phyloP scores from a whole-genome alignment of 1,139 yeast species.

The Geotrichum reessii region DNA sequence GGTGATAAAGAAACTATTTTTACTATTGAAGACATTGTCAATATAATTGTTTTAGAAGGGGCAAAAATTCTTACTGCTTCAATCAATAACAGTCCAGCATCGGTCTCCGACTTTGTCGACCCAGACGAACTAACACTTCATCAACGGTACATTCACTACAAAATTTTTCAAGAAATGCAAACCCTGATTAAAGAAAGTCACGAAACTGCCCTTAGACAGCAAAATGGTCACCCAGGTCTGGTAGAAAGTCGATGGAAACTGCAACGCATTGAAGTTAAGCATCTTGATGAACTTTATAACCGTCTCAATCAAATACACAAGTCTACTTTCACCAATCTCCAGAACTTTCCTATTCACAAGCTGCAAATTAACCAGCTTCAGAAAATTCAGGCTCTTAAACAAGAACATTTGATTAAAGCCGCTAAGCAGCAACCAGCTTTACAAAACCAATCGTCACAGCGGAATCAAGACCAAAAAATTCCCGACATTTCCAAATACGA shows the following conservation, averaged over 20 bases:
- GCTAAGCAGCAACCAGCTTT: slow-evolving; percentile 11
- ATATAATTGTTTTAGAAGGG: slow-evolving; percentile 14
- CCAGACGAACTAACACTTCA: slow-evolving; percentile 15
- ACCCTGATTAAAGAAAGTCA: not conserved
- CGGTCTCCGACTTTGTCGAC: slow-evolving; percentile 6
- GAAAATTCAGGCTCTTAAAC: slow-evolving; percentile 8
- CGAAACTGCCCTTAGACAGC: not conserved
- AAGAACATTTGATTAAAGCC: slow-evolving; percentile 13
- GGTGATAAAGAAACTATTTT: slow-evolving; percentile 14
- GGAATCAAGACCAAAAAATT: slow-evolving; percentile 12
- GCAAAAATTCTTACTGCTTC: slow-evolving; percentile 12
- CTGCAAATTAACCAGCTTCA: slow-evolving; percentile 12
- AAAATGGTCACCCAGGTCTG: not conserved
- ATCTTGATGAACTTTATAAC: not conserved
- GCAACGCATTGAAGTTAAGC: not conserved
- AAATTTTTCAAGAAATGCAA: slow-evolving; percentile 17
- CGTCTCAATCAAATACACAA: not conserved
- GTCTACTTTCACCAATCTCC: not conserved
- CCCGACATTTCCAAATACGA: slow-evolving; percentile 1
- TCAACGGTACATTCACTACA: slow-evolving; percentile 16
- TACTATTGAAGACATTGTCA: slow-evolving; percentile 14
- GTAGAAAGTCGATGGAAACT: not conserved
- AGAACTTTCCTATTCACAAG: slow-evolving; percentile 2
- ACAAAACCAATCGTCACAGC: slow-evolving; percentile 15
- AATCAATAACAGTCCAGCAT: slow-evolving; percentile 11